A percentile compares a stretch with the other conserved stretches of the same genome.
Conservation (phyloP, 106 monocot genomes). For the Dendrobium catenatum region DNA sequence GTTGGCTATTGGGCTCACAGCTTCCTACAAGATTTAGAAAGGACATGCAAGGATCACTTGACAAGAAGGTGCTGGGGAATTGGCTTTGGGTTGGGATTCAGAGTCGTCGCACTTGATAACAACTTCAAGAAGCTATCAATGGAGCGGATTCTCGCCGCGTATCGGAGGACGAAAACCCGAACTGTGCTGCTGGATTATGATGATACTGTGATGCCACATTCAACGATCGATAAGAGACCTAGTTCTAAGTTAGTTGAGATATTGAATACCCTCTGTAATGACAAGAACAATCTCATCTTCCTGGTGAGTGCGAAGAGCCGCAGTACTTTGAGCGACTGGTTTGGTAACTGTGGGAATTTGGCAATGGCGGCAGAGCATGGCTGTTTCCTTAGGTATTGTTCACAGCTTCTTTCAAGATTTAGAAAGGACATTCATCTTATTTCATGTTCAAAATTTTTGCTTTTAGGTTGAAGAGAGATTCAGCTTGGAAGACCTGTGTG, state of each 20-base stretch:
- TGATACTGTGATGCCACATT: conserved; percentile 43
- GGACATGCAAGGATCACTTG: conserved; percentile 34
- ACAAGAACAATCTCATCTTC: conserved; percentile 34
- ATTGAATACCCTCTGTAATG: conserved; percentile 30
- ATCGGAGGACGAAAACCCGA: conserved; percentile 25
- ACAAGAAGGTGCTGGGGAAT: conserved; percentile 29
- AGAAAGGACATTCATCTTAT: neutral
- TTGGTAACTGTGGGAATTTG: conserved; percentile 32
- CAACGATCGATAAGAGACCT: conserved; percentile 35
- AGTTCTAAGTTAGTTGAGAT: conserved; percentile 22
- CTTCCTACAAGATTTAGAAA: conserved; percentile 41
- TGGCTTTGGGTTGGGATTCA: conserved; percentile 30
- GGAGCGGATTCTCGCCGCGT: conserved; percentile 37
- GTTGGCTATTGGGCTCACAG: conserved; percentile 54
- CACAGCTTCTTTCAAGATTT: neutral
- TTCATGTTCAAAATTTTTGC: neutral
- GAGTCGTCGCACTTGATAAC: conserved; percentile 39
- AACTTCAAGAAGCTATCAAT: conserved; percentile 43
- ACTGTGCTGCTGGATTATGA: conserved; percentile 45
- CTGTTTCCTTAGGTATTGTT: conserved; percentile 29
- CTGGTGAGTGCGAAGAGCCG: conserved; percentile 35
- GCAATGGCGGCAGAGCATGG: conserved; percentile 44
- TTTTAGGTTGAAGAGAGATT: conserved; percentile 4
- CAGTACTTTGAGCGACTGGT: conserved; percentile 34
- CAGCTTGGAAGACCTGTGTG: conserved; percentile 9